Percentiles rank a stretch among this genome's conserved stretches.
Evolutionary conservation across 129 eudicot genomes (phyloP).

Genomic region (Oenanthe sinensis): DNA sequence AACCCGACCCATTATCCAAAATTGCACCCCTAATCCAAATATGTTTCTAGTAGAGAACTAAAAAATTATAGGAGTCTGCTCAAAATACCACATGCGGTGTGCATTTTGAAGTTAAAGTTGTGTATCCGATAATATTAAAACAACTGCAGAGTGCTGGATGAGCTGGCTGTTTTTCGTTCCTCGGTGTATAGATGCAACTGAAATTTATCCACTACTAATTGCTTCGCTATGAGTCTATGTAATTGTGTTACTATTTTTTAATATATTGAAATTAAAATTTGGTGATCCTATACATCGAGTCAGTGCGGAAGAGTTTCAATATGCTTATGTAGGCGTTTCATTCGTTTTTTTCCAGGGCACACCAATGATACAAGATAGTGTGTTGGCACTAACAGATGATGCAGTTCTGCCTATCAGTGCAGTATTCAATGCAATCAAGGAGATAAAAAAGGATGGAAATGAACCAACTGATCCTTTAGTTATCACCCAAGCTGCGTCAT

Average conservation of each 20-base stretch:
- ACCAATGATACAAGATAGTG: slow-evolving; percentile 22
- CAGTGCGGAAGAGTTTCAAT: background rate
- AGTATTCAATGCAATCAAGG: slow-evolving; percentile 34
- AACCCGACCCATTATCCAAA: no score
- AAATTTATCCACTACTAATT: no score
- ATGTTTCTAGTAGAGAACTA: background rate
- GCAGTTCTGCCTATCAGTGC: slow-evolving; percentile 34
- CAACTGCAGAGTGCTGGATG: no score
- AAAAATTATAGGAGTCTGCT: background rate
- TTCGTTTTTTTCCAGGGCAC: slow-evolving; percentile 15
- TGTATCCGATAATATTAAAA: no score
- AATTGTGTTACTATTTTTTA: background rate
- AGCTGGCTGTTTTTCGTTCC: no score
- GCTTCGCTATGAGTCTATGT: no score
- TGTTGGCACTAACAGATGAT: slow-evolving; percentile 52
- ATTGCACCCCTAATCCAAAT: no score
- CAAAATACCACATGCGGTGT: background rate
- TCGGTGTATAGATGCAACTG: no score
- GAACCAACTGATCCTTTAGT: slow-evolving; percentile 42
- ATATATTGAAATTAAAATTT: background rate
- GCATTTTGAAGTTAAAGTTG: background rate
- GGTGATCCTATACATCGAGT: background rate
- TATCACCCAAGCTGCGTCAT: slow-evolving; percentile 51
- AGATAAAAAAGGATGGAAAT: slow-evolving; percentile 30
- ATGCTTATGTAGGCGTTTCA: background rate